Evolutionary conservation across 2,329 filamentous ascomycete genomes (phyloP).

Genomic region (Teratosphaeria epicoccoides): DNA sequence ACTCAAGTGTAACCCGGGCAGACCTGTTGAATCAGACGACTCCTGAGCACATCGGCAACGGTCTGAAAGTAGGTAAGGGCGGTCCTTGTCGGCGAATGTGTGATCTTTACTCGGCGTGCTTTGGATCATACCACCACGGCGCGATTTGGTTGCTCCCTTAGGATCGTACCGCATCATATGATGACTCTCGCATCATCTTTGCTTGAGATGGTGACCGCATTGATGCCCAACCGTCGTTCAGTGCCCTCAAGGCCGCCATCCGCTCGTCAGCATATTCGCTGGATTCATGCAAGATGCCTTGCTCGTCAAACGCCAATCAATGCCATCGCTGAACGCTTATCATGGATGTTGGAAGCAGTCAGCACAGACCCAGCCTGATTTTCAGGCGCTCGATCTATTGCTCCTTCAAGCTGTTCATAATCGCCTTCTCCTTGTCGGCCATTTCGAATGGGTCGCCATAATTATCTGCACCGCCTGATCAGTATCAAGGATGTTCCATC

Average conservation of each 20-base stretch:
- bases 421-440: conserved; percentile 24
- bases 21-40: no score
- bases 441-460: conserved; percentile 28
- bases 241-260: background rate
- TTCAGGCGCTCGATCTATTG: background rate
- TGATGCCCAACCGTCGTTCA: background rate
- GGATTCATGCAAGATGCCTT: background rate
- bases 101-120: no score
- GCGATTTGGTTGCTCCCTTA: no score
- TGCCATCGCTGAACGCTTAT: background rate
- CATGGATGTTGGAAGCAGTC: background rate
- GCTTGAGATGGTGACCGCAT: no score
- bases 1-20: no score
- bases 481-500: background rate
- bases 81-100: no score
- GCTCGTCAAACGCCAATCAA: background rate
- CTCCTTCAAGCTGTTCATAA: conserved; percentile 8
- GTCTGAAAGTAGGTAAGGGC: no score
- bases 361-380: background rate
- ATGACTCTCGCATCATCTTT: no score
- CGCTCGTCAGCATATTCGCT: background rate
- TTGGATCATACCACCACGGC: no score
- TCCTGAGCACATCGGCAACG: no score
- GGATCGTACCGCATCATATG: no score
- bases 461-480: conserved; percentile 11